Percentiles rank a stretch among this genome's conserved stretches.
Conservation (phyloP, 495 filamentous ascomycete species). For the Penicillium taxi region DNA sequence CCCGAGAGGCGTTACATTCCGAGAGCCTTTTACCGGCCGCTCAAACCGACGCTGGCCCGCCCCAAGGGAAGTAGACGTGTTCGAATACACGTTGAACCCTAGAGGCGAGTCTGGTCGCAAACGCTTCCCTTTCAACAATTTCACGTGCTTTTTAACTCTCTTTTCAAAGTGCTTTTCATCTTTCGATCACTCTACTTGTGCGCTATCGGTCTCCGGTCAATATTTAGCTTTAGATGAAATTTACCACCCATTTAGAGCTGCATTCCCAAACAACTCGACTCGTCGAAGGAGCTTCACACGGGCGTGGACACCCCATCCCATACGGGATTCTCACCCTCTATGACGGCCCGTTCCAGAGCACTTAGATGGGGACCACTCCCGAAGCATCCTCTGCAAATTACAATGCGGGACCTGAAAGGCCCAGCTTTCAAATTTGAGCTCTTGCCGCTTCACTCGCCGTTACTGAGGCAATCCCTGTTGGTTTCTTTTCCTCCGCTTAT, state of each 20-base stretch:
- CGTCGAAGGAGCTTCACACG: constrained; percentile 41
- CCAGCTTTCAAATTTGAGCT: constrained; percentile 62
- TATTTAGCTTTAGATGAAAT: constrained; percentile 72
- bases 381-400: constrained; percentile 62
- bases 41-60: constrained; percentile 6
- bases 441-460: constrained; percentile 3
- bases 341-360: constrained; percentile 55
- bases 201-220: constrained; percentile 63
- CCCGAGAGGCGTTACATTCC: constrained; percentile 2
- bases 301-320: constrained; percentile 38
- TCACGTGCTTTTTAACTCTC: constrained; percentile 62
- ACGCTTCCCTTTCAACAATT: constrained; percentile 55
- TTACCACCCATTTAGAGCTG: constrained; percentile 37
- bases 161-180: constrained; percentile 41
- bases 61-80: constrained; percentile 43
- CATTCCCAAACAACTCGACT: constrained; percentile 24
- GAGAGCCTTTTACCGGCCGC: constrained; percentile 1
- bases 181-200: constrained; percentile 60
- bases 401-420: constrained; percentile 49
- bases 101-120: constrained; percentile 7
- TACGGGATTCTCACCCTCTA: constrained; percentile 57
- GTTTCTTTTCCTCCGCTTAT: constrained; percentile 4
- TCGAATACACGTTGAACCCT: constrained; percentile 9
- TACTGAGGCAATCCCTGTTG: constrained; percentile 4
- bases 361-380: constrained; percentile 44